Conservation (phyloP, 352 stramenopile genomes). For the Pythium folliculosum region DNA sequence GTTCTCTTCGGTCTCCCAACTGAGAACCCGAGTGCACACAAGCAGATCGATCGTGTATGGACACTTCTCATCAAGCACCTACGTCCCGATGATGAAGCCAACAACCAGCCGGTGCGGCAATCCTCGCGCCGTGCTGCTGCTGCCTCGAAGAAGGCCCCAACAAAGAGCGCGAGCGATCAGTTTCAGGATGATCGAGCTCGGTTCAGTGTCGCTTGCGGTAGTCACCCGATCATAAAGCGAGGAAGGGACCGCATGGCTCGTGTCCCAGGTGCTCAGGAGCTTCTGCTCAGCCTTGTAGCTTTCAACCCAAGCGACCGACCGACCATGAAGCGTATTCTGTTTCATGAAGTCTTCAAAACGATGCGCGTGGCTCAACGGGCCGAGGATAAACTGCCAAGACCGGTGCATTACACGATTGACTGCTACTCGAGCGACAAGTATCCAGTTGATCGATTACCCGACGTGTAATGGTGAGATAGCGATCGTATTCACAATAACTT, state of each 20-base stretch:
- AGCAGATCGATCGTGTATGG: constrained; percentile 57
- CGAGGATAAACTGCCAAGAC: constrained; percentile 1
- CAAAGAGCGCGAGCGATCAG: constrained; percentile 28
- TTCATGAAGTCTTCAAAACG: constrained; percentile 55
- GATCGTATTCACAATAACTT: constrained; percentile 7
- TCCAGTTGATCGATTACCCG: constrained; percentile 27
- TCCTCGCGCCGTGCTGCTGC: constrained; percentile 20
- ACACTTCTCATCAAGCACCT: constrained; percentile 62
- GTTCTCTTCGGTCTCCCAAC: constrained; percentile 94
- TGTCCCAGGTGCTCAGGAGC: constrained; percentile 43
- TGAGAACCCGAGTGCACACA: constrained; percentile 46
- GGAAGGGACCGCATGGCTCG: constrained; percentile 50
- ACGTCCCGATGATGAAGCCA: constrained; percentile 37
- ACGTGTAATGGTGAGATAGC: constrained; percentile 36
- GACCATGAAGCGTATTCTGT: constrained; percentile 68
- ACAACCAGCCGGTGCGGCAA: constrained; percentile 23
- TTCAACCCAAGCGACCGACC: constrained; percentile 65
- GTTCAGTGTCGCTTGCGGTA: constrained; percentile 55
- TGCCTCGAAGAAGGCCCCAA: constrained; percentile 2
- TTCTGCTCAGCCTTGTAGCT: constrained; percentile 56
- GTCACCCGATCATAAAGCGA: constrained; percentile 48
- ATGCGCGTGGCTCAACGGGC: constrained; percentile 28
- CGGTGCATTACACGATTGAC: constrained; percentile 61
- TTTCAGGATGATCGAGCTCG: constrained; percentile 46
- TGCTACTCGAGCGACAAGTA: constrained; percentile 39